phyloP scores from a whole-genome alignment of 2,329 filamentous ascomycete species.

The Periconia sp. region DNA sequence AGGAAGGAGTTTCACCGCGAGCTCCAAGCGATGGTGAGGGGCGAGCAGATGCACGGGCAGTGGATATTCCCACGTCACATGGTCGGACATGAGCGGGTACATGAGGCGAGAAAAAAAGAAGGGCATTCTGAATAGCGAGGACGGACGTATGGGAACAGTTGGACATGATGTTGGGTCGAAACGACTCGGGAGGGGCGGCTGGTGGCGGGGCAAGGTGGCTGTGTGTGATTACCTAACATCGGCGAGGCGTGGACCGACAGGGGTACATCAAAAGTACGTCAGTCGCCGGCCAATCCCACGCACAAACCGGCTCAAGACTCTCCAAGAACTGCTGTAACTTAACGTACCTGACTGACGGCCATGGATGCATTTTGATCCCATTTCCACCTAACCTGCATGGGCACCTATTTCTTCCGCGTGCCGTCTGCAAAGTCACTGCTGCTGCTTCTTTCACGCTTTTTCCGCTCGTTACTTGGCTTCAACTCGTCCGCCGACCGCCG shows the following conservation, averaged over 20 bases:
- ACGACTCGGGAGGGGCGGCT: no score
- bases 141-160: no score
- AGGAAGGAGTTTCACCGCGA: background rate
- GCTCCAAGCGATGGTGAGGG: background rate
- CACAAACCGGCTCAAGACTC: no score
- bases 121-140: no score
- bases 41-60: background rate
- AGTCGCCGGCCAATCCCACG: background rate
- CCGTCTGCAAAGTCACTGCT: conserved; percentile 2
- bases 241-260: background rate
- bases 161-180: no score
- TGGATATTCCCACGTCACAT: background rate
- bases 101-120: no score
- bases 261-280: background rate
- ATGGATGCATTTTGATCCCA: background rate
- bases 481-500: background rate
- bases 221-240: background rate
- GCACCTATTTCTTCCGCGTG: background rate
- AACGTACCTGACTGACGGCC: no score
- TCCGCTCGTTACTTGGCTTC: background rate
- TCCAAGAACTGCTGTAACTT: no score
- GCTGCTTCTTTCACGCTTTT: background rate
- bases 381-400: background rate
- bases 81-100: no score
- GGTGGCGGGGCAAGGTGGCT: background rate